Conservation (phyloP, 2,329 filamentous ascomycete genomes). For the Biscogniauxia mediterranea region DNA sequence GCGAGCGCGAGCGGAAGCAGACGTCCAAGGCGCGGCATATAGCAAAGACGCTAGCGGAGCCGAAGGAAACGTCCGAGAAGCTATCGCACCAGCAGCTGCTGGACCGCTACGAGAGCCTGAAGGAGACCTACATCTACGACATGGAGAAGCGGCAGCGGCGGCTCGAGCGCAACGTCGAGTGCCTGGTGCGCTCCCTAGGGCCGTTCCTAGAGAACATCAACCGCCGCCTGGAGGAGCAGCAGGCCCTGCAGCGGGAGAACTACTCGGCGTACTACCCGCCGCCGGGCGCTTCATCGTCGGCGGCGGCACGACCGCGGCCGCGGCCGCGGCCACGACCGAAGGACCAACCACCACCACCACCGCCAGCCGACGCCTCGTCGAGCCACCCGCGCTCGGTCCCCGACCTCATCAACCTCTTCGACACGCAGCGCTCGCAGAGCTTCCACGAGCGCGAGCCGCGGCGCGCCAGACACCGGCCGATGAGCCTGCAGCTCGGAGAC, state of each 20-base stretch:
- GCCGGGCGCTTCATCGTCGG: neutral
- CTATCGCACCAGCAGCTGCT: constrained; percentile 33
- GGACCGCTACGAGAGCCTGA: constrained; percentile 40
- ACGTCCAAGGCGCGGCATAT: constrained; percentile 24
- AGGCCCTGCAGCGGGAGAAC: constrained; percentile 29
- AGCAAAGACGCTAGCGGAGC: constrained; percentile 22
- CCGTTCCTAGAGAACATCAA: constrained; percentile 46
- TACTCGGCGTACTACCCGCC: constrained; percentile 1
- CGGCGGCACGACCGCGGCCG: neutral
- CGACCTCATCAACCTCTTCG: constrained; percentile 3
- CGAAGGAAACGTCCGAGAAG: constrained; percentile 25
- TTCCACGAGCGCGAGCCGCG: neutral
- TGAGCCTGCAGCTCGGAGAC: neutral
- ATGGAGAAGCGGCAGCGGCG: constrained; percentile 46
- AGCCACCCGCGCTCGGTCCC: constrained; percentile 3
- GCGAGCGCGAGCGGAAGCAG: constrained; percentile 6
- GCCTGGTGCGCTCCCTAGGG: constrained; percentile 43
- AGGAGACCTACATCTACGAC: constrained; percentile 43
- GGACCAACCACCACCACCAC: neutral
- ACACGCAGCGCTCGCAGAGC: neutral
- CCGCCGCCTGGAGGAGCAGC: constrained; percentile 27
- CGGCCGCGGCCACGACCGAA: no score
- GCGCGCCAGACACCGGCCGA: neutral
- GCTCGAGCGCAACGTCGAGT: constrained; percentile 47
- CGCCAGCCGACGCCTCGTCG: neutral